These are phyloP conservation scores for Schizosaccharomyces cryophilus DNA, from an alignment of 805 yeast species.

Conservation along the genomic window DNA sequence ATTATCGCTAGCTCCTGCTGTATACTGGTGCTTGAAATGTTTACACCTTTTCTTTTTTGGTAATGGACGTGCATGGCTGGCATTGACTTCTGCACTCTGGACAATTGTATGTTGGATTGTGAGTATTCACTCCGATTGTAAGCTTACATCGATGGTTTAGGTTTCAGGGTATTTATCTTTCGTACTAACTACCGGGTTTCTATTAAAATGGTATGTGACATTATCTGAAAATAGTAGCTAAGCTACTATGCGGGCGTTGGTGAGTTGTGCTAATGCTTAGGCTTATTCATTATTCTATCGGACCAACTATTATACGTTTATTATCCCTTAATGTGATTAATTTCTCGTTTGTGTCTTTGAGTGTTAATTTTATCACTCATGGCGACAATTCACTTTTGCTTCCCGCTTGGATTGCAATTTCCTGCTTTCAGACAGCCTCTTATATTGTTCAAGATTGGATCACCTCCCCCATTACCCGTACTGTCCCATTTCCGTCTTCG, in stretches of 20 bases:
- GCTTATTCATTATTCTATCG: background rate
- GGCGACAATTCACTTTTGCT: background rate
- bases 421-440: slow-evolving; percentile 5
- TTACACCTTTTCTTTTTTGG: background rate
- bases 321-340: background rate
- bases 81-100: background rate
- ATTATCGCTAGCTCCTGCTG: background rate
- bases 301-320: background rate
- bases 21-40: background rate
- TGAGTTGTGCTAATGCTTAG: background rate
- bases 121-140: background rate
- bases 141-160: background rate
- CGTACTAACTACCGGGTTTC: background rate
- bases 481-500: background rate
- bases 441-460: slow-evolving; percentile 2
- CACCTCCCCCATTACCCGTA: background rate
- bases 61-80: background rate
- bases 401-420: slow-evolving; percentile 1
- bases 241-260: background rate
- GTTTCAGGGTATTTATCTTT: background rate
- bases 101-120: background rate
- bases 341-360: background rate
- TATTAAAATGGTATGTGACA: background rate
- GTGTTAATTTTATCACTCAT: background rate
- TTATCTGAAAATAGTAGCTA: background rate